Evolutionary conservation across 768 basidiomycete genomes (phyloP).

Genomic region (Tulasnella sp.): DNA sequence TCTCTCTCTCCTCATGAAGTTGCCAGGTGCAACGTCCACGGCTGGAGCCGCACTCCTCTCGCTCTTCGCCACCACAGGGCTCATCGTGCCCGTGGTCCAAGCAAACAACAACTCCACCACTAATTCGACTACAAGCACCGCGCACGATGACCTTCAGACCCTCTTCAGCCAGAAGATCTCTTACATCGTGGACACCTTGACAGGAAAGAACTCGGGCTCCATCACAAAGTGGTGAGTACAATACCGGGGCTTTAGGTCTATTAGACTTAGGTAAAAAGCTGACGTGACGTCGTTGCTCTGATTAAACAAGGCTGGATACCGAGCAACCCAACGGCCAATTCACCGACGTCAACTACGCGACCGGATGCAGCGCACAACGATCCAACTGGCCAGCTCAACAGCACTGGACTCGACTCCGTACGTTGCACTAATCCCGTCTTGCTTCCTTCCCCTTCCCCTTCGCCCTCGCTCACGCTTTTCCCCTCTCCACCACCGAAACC

Average conservation of each 20-base stretch:
- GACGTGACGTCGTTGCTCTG: background rate
- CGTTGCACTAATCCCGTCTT: background rate
- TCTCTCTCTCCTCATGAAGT: slow-evolving; percentile 3
- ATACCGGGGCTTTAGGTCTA: background rate
- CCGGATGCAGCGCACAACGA: slow-evolving; percentile 62
- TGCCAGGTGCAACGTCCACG: slow-evolving; percentile 1
- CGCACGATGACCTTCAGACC: background rate
- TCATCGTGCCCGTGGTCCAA: background rate
- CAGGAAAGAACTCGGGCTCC: slow-evolving; percentile 1
- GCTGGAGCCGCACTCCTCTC: background rate
- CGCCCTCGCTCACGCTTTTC: too few species aligned
- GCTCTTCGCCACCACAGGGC: background rate
- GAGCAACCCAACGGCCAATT: slow-evolving; percentile 39
- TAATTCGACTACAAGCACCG: background rate
- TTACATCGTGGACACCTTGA: background rate
- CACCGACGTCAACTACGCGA: slow-evolving; percentile 59
- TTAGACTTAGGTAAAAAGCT: background rate
- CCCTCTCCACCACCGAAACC: too few species aligned
- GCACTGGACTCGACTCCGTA: slow-evolving; percentile 34
- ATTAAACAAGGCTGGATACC: slow-evolving; percentile 28
- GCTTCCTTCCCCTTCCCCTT: too few species aligned
- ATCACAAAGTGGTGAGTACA: background rate
- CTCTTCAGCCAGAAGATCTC: background rate
- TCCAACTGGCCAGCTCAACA: slow-evolving; percentile 72
- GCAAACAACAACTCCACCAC: slow-evolving; percentile 9